Percentiles rank a stretch among this genome's conserved stretches.
phyloP scores from a whole-genome alignment of 176 grass and related monocot genomes.

The Oryza meridionalis region DNA sequence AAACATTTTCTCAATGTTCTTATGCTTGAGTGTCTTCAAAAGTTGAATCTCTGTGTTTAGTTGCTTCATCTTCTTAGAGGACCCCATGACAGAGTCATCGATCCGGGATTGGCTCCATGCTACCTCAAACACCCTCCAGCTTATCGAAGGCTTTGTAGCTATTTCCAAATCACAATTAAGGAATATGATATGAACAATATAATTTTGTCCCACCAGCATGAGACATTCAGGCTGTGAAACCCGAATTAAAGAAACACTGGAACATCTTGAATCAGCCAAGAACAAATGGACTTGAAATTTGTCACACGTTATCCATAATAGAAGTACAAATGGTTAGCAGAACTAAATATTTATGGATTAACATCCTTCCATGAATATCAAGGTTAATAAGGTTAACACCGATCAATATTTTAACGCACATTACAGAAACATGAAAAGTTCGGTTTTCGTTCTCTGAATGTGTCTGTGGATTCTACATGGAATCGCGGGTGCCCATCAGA shows the following conservation, averaged over 20 bases:
- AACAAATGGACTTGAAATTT: not conserved
- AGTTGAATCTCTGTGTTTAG: conserved; percentile 45
- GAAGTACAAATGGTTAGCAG: not conserved
- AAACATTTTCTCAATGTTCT: conserved; percentile 54
- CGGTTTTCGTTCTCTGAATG: not conserved
- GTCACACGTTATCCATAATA: not conserved
- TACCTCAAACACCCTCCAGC: conserved; percentile 59
- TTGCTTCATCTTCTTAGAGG: conserved; percentile 45
- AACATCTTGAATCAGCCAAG: not conserved
- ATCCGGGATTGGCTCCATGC: conserved; percentile 57
- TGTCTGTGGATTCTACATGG: not conserved
- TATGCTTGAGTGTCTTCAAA: conserved; percentile 47
- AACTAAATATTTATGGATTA: not conserved
- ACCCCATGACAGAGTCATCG: conserved; percentile 48
- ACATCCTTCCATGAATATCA: not conserved
- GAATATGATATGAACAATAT: conserved; percentile 10
- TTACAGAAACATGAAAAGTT: not conserved
- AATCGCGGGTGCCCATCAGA: not conserved
- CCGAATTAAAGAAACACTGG: not conserved
- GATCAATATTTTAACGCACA: not conserved
- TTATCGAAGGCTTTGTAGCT: conserved; percentile 68
- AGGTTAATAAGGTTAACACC: not conserved
- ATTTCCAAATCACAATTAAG: conserved; percentile 34
- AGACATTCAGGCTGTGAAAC: not conserved
- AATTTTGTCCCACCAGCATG: not conserved